Evolutionary conservation across 2,329 filamentous ascomycete species (phyloP), one percentile per base, ranked within the genome.

Genomic region (Zymoseptoria crescenta): DNA sequence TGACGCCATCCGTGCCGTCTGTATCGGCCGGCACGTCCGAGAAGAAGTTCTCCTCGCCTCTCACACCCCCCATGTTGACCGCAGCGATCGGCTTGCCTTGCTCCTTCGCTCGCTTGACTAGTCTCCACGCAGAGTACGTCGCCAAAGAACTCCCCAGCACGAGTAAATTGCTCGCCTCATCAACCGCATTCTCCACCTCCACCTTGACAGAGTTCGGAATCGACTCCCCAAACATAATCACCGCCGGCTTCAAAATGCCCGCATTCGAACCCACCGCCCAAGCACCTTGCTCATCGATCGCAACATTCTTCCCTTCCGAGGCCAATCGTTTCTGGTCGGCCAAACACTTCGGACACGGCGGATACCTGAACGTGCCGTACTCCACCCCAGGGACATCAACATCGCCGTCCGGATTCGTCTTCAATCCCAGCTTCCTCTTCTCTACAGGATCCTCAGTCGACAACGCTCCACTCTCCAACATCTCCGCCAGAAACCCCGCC

Each of bases 201-300:
- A 77, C 73, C 73, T 95, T 96, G 41, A 92, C 86, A 1, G 75
- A 69, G 1, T 76, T 74, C 0, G 83, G 79, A 54, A 97, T 96
- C 60, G 85, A 92, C 74, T 97, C 94, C 16, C 94, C 94, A 72
- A 97, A 97, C 91, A 97, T 96, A 67, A 92, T 86, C 1, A 99
- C 92, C 0, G 89, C 89, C 3, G 94, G 94, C 71, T 97, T 97
- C 57, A 99, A 74, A 45, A 97, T 84, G 1, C 93, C 94, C 0
- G 85, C 89, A 6, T 65, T 73, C 6, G 72, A 69, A 2, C 59
- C 60, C 5, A 80, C 67, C 48, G 79, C 75, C 89, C 87, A 95
- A 0, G 91, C 93, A 0, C 93, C 93, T 56, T 96, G 91, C 1
- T 70, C 67, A 68, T 96, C 93, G 10, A 88, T 82, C 62, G 88